phyloP scores from a whole-genome alignment of 2,329 filamentous ascomycete species.

The Sporothrix brasiliensis region DNA sequence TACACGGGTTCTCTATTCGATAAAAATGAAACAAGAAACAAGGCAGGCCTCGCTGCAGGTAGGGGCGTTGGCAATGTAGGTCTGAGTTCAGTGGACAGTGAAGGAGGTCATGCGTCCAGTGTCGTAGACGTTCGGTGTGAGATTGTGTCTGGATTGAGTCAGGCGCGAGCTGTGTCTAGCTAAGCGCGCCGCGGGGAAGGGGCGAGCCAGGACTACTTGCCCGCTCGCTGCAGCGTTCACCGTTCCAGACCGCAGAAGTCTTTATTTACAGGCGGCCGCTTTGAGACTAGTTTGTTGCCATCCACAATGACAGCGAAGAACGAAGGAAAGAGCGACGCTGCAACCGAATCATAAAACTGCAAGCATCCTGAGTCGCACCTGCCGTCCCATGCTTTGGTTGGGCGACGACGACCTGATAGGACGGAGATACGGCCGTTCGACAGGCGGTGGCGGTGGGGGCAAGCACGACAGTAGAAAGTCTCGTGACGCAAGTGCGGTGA shows the following conservation, averaged over 20 bases:
- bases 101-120: constrained; percentile 22
- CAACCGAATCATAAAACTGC: neutral
- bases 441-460: constrained; percentile 2
- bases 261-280: constrained; percentile 31
- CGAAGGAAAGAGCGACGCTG: neutral
- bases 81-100: constrained; percentile 2
- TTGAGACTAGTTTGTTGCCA: constrained; percentile 24
- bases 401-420: neutral
- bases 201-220: constrained; percentile 22
- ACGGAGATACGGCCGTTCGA: neutral
- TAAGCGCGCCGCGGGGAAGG: constrained; percentile 19
- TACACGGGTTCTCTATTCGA: neutral
- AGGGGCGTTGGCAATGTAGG: constrained; percentile 6
- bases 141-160: neutral
- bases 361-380: neutral
- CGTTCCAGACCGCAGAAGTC: neutral
- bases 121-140: constrained; percentile 19
- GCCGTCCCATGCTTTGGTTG: constrained; percentile 11
- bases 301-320: neutral
- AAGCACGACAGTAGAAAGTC: neutral
- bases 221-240: neutral
- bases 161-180: neutral
- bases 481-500: constrained; percentile 16
- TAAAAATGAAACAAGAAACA: neutral
- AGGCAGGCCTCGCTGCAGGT: neutral